A percentile compares a stretch with the other conserved stretches of the same genome.
phyloP scores from a whole-genome alignment of 441 rosid species.

The Pelargonium australe region DNA sequence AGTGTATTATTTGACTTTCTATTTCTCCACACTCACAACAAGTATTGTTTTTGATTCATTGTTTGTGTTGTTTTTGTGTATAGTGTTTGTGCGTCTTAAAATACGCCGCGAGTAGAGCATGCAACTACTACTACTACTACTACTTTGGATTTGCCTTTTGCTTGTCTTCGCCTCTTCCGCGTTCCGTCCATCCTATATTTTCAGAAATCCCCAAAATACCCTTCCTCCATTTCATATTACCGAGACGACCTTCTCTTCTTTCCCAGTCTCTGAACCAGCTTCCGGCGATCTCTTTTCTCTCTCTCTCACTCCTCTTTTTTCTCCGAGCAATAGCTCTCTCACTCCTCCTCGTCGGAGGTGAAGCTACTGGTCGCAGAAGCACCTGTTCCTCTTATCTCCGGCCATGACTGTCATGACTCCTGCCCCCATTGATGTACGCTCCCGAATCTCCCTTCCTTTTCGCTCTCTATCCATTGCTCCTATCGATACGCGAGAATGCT shows the following conservation, averaged over 20 bases:
- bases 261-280: neutral
- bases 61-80: no score
- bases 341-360: neutral
- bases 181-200: neutral
- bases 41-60: no score
- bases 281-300: slow-evolving; percentile 4
- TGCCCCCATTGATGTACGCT: slow-evolving; percentile 67
- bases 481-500: neutral
- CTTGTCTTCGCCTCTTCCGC: no score
- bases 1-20: no score
- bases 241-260: neutral
- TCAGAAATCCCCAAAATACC: neutral
- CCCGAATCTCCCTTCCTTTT: slow-evolving; percentile 15
- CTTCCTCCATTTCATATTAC: neutral
- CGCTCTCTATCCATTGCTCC: neutral
- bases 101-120: no score
- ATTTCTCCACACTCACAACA: no score
- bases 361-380: neutral
- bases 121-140: no score
- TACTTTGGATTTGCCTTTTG: no score
- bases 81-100: no score
- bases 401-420: slow-evolving; percentile 85
- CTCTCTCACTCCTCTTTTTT: neutral
- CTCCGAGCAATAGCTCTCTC: neutral
- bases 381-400: neutral